Evolutionary conservation across 345 rosid genomes (phyloP).

Genomic region (Kernera saxatilis): DNA sequence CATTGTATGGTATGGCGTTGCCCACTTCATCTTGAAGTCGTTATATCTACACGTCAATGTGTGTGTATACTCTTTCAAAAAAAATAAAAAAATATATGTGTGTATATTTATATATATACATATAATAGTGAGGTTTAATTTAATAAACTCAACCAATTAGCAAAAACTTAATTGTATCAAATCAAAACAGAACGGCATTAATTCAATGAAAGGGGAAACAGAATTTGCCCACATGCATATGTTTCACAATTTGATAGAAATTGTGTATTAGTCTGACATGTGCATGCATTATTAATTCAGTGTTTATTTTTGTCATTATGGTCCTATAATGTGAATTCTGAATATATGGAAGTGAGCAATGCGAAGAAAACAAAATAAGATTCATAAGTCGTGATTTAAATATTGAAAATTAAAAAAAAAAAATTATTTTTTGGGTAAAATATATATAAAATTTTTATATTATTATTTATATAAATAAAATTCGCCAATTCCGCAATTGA

Average conservation of each 20-base stretch:
- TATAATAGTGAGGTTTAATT: background rate
- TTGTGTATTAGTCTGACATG: conserved; percentile 16
- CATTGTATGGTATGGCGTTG: background rate
- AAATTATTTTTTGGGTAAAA: too few species aligned
- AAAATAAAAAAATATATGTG: too few species aligned
- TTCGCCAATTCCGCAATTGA: background rate
- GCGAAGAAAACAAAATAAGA: background rate
- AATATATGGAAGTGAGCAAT: background rate
- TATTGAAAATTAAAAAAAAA: background rate
- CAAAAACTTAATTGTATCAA: background rate
- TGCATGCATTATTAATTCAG: background rate
- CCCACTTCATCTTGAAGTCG: background rate
- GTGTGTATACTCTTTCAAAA: too few species aligned
- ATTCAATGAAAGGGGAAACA: background rate
- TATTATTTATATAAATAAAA: background rate
- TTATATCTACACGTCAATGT: background rate
- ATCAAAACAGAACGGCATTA: conserved; percentile 7
- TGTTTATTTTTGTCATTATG: background rate
- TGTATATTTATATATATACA: background rate
- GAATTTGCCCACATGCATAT: conserved; percentile 26
- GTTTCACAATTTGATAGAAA: conserved; percentile 7
- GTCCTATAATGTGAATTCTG: background rate
- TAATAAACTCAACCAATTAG: background rate
- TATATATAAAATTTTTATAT: too few species aligned
- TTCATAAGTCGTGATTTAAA: background rate